Evolutionary conservation across 371 early-diverging fungal genomes (phyloP), one percentile per base, ranked within the genome.

Genomic region (Mucor lusitanicus): DNA sequence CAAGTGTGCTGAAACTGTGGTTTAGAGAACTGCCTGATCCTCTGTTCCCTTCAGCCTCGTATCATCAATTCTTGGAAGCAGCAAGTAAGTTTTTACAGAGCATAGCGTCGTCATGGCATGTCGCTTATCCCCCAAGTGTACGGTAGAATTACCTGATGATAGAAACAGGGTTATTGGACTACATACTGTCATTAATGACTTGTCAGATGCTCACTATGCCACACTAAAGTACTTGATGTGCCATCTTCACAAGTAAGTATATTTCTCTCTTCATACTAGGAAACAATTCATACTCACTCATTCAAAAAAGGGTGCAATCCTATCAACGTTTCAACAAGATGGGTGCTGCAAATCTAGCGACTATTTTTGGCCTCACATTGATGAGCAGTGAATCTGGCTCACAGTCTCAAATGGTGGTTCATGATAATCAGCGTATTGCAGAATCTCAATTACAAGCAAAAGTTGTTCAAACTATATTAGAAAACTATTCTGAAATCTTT

Each of bases 21-120:
- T 92, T 98, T 75, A 88, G 97, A 39, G 96, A 96, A 71, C 75
- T 98, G 17, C 96, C 97, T 15, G 93, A 94, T 61, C 91, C 95
- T 3, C 74, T 97, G 3, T 76, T 98, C 53, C 91, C 97, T 8
- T 65, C 81, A 19, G 66, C 69, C n/a, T 72, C 85, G 63, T 91
- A 89, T 71, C 79, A 85, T 12, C 76, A 85, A 21, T 87, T 96
- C 58, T 76, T 92, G 30, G 83, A 87, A 46, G 91, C 92, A 12
- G 88, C 91, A 1, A 82, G 90, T 82, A 77, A 70, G 81, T 59
- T 13, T 37, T 7, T 7, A 7, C 8, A 33, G 30, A 2, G 30
- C 30, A 30, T n/a, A n/a, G 28, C 6, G 44, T 15, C 30, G 2
- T 30, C 3, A 48, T 32, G 25, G 21, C 33, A 57, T 37, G 37